phyloP scores from a whole-genome alignment of 73 alveolate species.

The Symbiodinium pilosum region DNA sequence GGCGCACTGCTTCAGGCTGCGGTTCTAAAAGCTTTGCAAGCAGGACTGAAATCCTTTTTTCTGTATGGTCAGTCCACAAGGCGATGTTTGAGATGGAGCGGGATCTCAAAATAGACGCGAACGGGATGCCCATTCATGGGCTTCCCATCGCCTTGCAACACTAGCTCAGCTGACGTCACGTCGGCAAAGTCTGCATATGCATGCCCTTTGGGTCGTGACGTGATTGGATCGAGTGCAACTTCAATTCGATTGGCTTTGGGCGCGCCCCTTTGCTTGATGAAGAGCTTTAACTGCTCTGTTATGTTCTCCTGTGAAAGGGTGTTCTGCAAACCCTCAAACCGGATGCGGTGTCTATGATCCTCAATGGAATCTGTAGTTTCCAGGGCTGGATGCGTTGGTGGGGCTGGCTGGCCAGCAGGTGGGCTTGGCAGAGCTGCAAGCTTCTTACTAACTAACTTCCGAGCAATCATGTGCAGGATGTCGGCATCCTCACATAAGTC shows the following conservation, averaged over 20 bases:
- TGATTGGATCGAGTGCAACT: slow-evolving; percentile 65
- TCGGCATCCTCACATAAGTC: slow-evolving; percentile 61
- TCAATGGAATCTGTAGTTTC: neutral
- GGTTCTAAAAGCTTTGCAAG: neutral
- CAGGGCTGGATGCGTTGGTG: slow-evolving; percentile 2
- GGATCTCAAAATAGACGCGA: slow-evolving; percentile 68
- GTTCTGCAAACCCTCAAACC: neutral
- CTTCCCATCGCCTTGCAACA: slow-evolving; percentile 70
- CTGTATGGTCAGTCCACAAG: neutral
- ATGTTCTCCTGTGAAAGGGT: neutral
- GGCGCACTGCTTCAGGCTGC: neutral
- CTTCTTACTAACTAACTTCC: slow-evolving; percentile 57
- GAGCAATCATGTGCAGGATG: slow-evolving; percentile 66
- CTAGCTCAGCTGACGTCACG: slow-evolving; percentile 61
- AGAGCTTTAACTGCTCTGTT: slow-evolving; percentile 42
- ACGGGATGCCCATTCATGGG: slow-evolving; percentile 67
- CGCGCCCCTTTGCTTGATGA: slow-evolving; percentile 81
- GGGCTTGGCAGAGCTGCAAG: neutral
- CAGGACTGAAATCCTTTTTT: neutral
- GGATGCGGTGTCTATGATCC: slow-evolving; percentile 1
- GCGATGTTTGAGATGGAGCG: slow-evolving; percentile 49
- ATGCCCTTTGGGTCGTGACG: slow-evolving; percentile 46
- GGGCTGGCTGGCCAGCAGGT: neutral
- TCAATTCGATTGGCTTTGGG: slow-evolving; percentile 54
- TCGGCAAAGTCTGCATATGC: slow-evolving; percentile 73